These are phyloP conservation scores for Aspergillus piperis DNA, from an alignment of 2,329 filamentous ascomycete species.

Conservation along the genomic window DNA sequence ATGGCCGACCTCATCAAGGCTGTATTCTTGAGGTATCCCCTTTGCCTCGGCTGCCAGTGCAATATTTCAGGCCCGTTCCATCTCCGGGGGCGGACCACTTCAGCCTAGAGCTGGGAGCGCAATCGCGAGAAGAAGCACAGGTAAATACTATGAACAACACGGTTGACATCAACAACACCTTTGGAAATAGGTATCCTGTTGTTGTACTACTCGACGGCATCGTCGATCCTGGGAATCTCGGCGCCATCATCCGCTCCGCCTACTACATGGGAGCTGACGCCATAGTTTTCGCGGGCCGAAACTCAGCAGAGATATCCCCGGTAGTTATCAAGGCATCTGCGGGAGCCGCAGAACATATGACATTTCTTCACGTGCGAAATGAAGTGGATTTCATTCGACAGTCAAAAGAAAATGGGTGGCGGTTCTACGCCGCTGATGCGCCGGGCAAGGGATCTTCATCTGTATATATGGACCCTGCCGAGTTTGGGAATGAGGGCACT, in stretches of 20 bases:
- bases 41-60: conserved; percentile 70
- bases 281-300: conserved; percentile 72
- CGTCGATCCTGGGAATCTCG: conserved; percentile 85
- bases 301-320: conserved; percentile 72
- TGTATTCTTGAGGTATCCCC: conserved; percentile 84
- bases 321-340: conserved; percentile 84
- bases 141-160: conserved; percentile 68
- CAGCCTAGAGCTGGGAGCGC: conserved; percentile 61
- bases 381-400: conserved; percentile 68
- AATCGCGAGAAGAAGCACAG: conserved; percentile 70
- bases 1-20: conserved; percentile 84
- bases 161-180: conserved; percentile 44
- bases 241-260: conserved; percentile 83
- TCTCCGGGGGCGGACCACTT: conserved; percentile 55
- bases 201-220: conserved; percentile 49
- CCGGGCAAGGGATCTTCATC: conserved; percentile 34
- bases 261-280: conserved; percentile 89
- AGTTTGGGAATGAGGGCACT: conserved; percentile 30
- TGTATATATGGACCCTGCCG: conserved; percentile 19
- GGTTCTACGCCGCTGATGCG: conserved; percentile 72
- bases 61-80: conserved; percentile 55
- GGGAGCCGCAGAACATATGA: conserved; percentile 80
- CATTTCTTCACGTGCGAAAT: conserved; percentile 69
- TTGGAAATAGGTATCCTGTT: conserved; percentile 39
- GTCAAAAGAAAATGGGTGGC: conserved; percentile 74